phyloP scores from a whole-genome alignment of 495 filamentous ascomycete species.

The Pseudotulostoma volvatum region DNA sequence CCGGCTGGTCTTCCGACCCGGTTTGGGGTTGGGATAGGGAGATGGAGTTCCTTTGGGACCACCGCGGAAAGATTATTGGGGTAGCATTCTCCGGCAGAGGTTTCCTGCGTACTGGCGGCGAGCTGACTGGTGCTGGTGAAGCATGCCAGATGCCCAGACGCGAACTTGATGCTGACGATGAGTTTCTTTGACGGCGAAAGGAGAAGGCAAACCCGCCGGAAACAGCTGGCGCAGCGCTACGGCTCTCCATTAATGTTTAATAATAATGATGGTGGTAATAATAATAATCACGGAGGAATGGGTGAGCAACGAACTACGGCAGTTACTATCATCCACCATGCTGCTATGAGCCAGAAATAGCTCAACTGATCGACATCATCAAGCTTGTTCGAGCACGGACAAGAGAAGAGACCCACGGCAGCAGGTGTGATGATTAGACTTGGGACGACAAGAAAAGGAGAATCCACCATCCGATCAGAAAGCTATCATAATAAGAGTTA shows the following conservation, averaged over 20 bases:
- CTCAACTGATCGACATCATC: not conserved
- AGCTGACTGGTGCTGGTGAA: slow-evolving; percentile 1
- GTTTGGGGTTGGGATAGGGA: not conserved
- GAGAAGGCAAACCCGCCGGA: slow-evolving; percentile 5
- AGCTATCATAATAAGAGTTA: not conserved
- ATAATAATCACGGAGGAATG: too few relatives aligned
- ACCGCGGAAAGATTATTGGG: slow-evolving; percentile 15
- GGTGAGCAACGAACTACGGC: slow-evolving; percentile 3
- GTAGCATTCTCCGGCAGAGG: slow-evolving; percentile 22
- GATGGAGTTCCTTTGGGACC: slow-evolving; percentile 6
- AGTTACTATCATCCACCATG: slow-evolving; percentile 2
- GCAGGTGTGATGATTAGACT: too few relatives aligned
- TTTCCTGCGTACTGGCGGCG: slow-evolving; percentile 22
- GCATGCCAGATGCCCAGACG: slow-evolving; percentile 3
- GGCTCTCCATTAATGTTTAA: too few relatives aligned
- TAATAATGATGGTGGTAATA: too few relatives aligned
- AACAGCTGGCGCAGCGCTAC: too few relatives aligned
- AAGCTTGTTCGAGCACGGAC: not conserved
- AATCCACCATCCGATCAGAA: too few relatives aligned
- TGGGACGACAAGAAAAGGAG: too few relatives aligned
- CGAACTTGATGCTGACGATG: slow-evolving; percentile 3
- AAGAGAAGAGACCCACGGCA: not conserved
- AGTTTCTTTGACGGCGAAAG: slow-evolving; percentile 5
- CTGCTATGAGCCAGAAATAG: slow-evolving; percentile 1
- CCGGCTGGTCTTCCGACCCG: not conserved